Evolutionary conservation across 164 flowering plant genomes (phyloP), one percentile per base, ranked within the genome.

Genomic region (Tinospora cordifolia): DNA sequence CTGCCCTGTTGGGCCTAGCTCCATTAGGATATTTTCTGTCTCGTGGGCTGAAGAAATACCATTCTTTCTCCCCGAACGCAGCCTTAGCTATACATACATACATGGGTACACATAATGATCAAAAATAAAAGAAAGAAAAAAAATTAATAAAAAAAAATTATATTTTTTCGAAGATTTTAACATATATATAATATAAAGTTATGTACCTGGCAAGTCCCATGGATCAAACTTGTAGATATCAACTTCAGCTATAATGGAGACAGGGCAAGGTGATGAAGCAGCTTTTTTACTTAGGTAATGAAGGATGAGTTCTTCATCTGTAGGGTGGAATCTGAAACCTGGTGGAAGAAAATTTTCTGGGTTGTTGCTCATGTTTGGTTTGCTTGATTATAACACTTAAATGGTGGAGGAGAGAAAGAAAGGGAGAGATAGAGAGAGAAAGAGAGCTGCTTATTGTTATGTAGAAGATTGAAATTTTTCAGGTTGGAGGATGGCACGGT

Each of bases 181-280:
- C n/a, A 30, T 30, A 30, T 30, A 30, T 30, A 30, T 1, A 30
- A 30, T 30, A 30, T 30, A 30, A 30, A 30, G 4, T 30, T 30
- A 30, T 30, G 14, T 47, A 54, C 60, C 60, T 54, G 60, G 60
- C 9, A 54, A 54, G 60, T 54, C 60, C 60, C 60, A 54, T 5
- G 60, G 60, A 19, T 54, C 60, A 8, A 54, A 54, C 60, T 54
- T 54, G 60, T 54, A 54, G 60, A 54, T 54, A 54, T 54, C 60
- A n/a, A 54, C 60, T 54, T 54, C 60, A n/a, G 60, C 60, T 15
- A 54, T 54, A 54, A 54, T 54, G 60, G 60, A 54, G 60, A n/a
- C 60, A 19, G 60, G 60, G 24, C 60, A 54, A 3, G 60, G 60
- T 21, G 24, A 15, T 5, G 60, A 15, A 54, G 60, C 60, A 17